phyloP scores from a whole-genome alignment of 169 alveolate species.

The Cryptosporidium xiaoi region DNA sequence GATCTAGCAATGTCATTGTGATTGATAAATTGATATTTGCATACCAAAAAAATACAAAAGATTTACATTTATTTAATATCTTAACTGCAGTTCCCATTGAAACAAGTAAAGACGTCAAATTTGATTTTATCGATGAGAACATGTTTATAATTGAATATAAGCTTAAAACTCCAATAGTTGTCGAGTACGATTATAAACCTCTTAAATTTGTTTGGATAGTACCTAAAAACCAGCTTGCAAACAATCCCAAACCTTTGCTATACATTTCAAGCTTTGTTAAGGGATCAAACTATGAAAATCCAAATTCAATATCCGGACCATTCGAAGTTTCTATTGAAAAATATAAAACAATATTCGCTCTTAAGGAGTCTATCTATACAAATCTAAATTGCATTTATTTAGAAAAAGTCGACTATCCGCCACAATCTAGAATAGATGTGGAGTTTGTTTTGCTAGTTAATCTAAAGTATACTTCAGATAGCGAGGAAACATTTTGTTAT shows the following conservation, averaged over 20 bases:
- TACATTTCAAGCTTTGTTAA: not conserved
- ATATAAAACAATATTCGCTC: not conserved
- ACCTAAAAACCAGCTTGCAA: slow-evolving; percentile 5
- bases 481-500: slow-evolving; percentile 37
- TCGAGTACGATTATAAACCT: slow-evolving; percentile 8
- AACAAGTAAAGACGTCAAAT: not conserved
- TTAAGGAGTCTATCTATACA: not conserved
- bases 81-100: slow-evolving; percentile 16
- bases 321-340: slow-evolving; percentile 29
- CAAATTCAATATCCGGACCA: slow-evolving; percentile 52
- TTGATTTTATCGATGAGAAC: not conserved
- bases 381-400: slow-evolving; percentile 12
- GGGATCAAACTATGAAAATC: not conserved
- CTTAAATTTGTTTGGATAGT: slow-evolving; percentile 54
- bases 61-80: not conserved
- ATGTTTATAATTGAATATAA: slow-evolving; percentile 4
- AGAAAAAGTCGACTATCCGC: slow-evolving; percentile 14
- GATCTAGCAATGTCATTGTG: not conserved
- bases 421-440: slow-evolving; percentile 27
- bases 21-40: slow-evolving; percentile 11
- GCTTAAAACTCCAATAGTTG: not conserved
- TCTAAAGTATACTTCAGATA: slow-evolving; percentile 6
- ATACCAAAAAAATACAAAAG: not conserved
- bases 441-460: not conserved
- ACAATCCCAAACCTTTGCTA: not conserved